A percentile compares a stretch with the other conserved stretches of the same genome.
phyloP scores from a whole-genome alignment of 2,329 filamentous ascomycete species.

The Neofusicoccum ribis region DNA sequence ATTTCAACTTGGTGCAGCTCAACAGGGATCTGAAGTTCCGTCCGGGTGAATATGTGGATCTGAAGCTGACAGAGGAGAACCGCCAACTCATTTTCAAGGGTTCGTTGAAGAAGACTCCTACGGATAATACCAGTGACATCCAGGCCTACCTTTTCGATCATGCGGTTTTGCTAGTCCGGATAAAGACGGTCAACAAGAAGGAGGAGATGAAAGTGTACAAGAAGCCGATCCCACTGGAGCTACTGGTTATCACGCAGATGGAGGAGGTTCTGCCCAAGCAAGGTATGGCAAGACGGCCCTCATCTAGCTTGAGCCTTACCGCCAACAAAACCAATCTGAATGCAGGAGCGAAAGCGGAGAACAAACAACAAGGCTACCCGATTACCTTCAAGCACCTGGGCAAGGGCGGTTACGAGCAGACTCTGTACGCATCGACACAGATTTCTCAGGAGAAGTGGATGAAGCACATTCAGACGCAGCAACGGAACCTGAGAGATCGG shows the following conservation, averaged over 20 bases:
- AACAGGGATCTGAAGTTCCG: constrained; percentile 91
- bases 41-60: constrained; percentile 84
- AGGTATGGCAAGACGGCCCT: constrained; percentile 80
- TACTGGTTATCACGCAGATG: constrained; percentile 94
- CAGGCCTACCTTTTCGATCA: constrained; percentile 97
- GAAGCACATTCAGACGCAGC: constrained; percentile 88
- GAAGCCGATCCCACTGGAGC: constrained; percentile 89
- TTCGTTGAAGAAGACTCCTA: constrained; percentile 86
- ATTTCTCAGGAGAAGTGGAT: constrained; percentile 94
- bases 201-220: constrained; percentile 96
- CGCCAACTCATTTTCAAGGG: constrained; percentile 94
- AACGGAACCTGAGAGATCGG: constrained; percentile 76
- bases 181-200: constrained; percentile 87
- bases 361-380: constrained; percentile 77
- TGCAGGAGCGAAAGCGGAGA: constrained; percentile 39
- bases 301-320: constrained; percentile 75
- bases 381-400: constrained; percentile 96
- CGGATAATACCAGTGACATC: constrained; percentile 78
- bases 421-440: constrained; percentile 82
- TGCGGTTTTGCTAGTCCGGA: constrained; percentile 84
- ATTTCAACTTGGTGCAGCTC: constrained; percentile 90
- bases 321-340: constrained; percentile 45
- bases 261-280: constrained; percentile 85
- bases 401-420: constrained; percentile 91
- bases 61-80: constrained; percentile 91